Evolutionary conservation across 192 early-diverging fungal species (phyloP).

Genomic region (Gonapodya prolifera): DNA sequence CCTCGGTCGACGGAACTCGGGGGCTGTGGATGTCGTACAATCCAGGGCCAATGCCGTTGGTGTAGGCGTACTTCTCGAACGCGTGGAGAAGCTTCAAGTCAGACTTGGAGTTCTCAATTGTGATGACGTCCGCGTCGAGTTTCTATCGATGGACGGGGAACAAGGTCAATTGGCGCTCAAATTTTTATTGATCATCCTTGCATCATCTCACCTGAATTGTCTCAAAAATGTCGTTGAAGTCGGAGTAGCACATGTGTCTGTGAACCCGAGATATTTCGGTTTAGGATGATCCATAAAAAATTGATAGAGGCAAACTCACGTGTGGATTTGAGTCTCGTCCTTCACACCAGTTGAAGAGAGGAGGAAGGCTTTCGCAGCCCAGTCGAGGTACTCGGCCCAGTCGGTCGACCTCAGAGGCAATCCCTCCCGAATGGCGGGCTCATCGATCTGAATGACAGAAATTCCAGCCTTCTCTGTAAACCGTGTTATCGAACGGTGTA

Average conservation of each 20-base stretch:
- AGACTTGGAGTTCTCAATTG: slow-evolving; percentile 96
- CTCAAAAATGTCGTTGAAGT: slow-evolving; percentile 97
- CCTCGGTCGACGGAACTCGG: slow-evolving; percentile 75
- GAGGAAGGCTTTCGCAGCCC: slow-evolving; percentile 90
- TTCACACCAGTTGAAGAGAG: slow-evolving; percentile 74
- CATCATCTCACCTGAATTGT: slow-evolving; percentile 62
- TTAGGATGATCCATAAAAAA: background rate
- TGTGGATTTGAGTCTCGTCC: slow-evolving; percentile 87
- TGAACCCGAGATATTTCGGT: background rate
- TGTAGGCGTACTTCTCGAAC: slow-evolving; percentile 72
- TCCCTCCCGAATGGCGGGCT: slow-evolving; percentile 98
- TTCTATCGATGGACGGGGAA: background rate
- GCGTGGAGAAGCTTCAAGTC: slow-evolving; percentile 87
- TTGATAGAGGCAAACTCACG: slow-evolving; percentile 9
- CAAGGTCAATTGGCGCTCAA: background rate
- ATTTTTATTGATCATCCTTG: too few relatives aligned
- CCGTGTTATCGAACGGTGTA: too few relatives aligned
- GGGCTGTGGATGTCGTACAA: slow-evolving; percentile 98
- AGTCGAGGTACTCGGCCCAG: slow-evolving; percentile 82
- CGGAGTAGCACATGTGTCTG: slow-evolving; percentile 78
- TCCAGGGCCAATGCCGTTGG: slow-evolving; percentile 88
- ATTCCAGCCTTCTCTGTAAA: slow-evolving; percentile 90
- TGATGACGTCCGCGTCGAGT: slow-evolving; percentile 66
- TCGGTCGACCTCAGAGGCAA: slow-evolving; percentile 79
- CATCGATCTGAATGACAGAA: slow-evolving; percentile 91